Evolutionary conservation across 2,329 filamentous ascomycete genomes (phyloP), one percentile per base, ranked within the genome.

Genomic region (Lomentospora prolificans): DNA sequence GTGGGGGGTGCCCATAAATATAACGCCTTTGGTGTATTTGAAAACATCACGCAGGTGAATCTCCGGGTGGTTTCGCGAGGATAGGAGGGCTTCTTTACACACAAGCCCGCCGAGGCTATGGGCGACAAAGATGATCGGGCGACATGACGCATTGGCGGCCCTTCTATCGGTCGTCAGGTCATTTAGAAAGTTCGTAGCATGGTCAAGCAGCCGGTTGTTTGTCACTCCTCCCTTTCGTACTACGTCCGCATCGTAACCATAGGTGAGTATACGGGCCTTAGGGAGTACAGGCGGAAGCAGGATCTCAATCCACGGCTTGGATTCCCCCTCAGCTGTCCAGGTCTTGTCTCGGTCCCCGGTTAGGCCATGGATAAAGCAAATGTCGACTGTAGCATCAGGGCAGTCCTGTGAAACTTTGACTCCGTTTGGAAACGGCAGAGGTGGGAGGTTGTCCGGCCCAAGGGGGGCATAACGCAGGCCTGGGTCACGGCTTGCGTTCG

Each of bases 101-200:
- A 72, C 67, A 4, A 74, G 60, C 4, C 70, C 71, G 7, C 71
- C 71, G 0, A 73, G 60, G 57, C 70, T 70, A 56, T 73, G 70
- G 5, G 61, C 63, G 4, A 73, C 63, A 27, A 73, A 70, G 10
- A 72, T 64, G 27, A 71, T 51, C 2, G 65, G 65, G 2, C 64
- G 64, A 36, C 59, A 54, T 14, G 60, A 50, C 5, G 63, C 60
- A 25, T 61, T 39, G 19, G 48, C 39, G 6, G 3, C 14, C 2
- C 44, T 55, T 55, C 66, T 60, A 9, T 68, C 60, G 0, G 53
- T 60, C 4, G 61, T 59, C 41, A 70, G 50, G 33, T 66, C 62
- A 25, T 51, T 59, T 8, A 70, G 50, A n/a, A 70, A 59, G 57
- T 68, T 68, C 4, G 27, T 57, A 1, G 65, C 68, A 59, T 69